Evolutionary conservation across 306 rosid genomes (phyloP).

Genomic region (Castanea sativa): DNA sequence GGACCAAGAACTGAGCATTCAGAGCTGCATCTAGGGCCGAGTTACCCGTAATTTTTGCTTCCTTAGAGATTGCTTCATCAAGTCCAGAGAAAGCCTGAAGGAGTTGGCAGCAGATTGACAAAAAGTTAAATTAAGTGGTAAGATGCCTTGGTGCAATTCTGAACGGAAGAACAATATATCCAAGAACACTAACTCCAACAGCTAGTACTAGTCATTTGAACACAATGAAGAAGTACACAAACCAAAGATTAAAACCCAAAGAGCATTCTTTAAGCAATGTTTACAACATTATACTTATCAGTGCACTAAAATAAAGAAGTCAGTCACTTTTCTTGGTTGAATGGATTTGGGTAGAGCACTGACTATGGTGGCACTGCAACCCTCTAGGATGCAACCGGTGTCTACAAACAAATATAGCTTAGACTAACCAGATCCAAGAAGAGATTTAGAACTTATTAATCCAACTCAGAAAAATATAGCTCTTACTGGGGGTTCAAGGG

Average conservation of each 20-base stretch:
- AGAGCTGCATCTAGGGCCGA: constrained; percentile 82
- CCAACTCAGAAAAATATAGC: neutral
- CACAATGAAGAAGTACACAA: neutral
- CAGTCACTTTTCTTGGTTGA: neutral
- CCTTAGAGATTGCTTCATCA: constrained; percentile 52
- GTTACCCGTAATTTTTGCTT: constrained; percentile 64
- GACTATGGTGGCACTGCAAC: neutral
- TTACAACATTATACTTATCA: neutral
- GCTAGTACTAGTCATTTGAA: neutral
- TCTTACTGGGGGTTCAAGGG: neutral
- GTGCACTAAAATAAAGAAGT: neutral
- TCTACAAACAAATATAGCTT: neutral
- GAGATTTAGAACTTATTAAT: neutral
- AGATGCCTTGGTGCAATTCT: neutral
- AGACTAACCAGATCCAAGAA: neutral
- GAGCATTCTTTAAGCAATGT: neutral
- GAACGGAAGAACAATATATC: neutral
- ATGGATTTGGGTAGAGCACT: neutral
- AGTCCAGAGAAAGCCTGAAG: constrained; percentile 91
- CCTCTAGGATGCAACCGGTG: neutral
- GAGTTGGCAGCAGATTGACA: constrained; percentile 14
- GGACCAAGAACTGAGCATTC: constrained; percentile 95
- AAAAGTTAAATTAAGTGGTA: constrained; percentile 2
- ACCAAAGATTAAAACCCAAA: neutral
- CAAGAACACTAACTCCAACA: neutral